A percentile compares a stretch with the other conserved stretches of the same genome.
Evolutionary conservation across 257 asterid genomes (phyloP).

Genomic region (Phtheirospermum japonicum): DNA sequence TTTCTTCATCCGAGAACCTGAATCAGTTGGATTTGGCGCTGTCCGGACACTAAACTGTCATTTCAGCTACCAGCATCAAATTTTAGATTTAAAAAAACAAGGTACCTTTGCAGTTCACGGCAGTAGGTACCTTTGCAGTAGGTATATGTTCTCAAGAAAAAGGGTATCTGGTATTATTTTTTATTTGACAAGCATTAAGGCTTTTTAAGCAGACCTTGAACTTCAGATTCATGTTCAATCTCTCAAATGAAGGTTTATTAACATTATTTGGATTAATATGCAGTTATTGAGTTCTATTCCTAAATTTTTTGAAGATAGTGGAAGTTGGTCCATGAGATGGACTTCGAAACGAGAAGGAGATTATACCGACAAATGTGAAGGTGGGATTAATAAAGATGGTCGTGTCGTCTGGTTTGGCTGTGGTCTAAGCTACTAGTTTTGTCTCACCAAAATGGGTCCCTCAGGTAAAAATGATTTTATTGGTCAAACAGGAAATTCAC

Average conservation of each 20-base stretch:
- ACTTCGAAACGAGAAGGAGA: conserved; percentile 80
- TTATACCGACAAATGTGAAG: conserved; percentile 77
- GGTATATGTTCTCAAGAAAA: too few species aligned
- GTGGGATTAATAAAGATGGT: conserved; percentile 78
- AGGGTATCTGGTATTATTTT: too few species aligned
- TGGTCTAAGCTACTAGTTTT: conserved; percentile 88
- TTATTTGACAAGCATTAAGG: too few species aligned
- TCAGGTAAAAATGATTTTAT: conserved; percentile 46
- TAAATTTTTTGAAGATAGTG: conserved; percentile 67
- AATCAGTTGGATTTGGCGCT: conserved; percentile 29
- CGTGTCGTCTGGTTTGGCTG: conserved; percentile 73
- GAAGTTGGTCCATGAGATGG: conserved; percentile 98
- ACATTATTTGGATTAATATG: conserved; percentile 26
- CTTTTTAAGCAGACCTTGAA: too few species aligned
- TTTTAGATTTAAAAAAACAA: conserved; percentile 36
- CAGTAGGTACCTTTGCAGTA: too few species aligned
- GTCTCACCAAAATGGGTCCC: conserved; percentile 98
- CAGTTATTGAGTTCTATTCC: conserved; percentile 63
- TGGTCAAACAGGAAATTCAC: not conserved
- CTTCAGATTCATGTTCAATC: too few species aligned
- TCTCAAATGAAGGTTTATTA: too few species aligned
- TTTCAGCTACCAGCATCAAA: conserved; percentile 39
- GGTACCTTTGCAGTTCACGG: too few species aligned
- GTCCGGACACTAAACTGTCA: conserved; percentile 18
- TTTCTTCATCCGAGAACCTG: conserved; percentile 31